Evolutionary conservation across 306 rosid species (phyloP).

Genomic region (Sophora flavescens): DNA sequence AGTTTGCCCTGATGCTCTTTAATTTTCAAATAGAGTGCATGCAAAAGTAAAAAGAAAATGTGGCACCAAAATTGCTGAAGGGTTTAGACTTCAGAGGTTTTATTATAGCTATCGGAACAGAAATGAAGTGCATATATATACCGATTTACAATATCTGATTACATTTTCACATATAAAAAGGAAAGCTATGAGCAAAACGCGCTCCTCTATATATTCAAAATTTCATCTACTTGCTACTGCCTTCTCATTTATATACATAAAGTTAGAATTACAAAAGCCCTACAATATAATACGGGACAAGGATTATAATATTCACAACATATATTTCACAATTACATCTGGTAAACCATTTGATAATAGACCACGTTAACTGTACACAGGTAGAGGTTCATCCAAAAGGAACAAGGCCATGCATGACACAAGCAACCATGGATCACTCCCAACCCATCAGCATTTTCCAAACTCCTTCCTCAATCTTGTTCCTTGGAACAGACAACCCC

Average conservation of each 20-base stretch:
- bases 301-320: conserved; percentile 10
- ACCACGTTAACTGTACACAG: conserved; percentile 55
- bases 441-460: conserved; percentile 99
- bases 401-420: conserved; percentile 15
- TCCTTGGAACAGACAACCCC: conserved; percentile 60
- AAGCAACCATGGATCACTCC: conserved; percentile 56
- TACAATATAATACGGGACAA: conserved; percentile 38
- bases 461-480: conserved; percentile 73
- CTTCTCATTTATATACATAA: conserved; percentile 49
- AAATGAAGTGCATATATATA: conserved; percentile 20
- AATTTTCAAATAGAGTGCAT: background rate
- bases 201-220: conserved; percentile 8
- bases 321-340: conserved; percentile 46
- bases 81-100: background rate
- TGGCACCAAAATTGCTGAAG: background rate
- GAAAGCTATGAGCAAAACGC: conserved; percentile 16
- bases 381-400: conserved; percentile 25
- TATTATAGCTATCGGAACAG: background rate
- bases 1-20: conserved; percentile 2
- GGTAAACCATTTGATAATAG: conserved; percentile 31
- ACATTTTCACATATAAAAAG: conserved; percentile 35
- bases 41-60: background rate
- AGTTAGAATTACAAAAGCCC: conserved; percentile 45
- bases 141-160: conserved; percentile 46
- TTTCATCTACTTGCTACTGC: conserved; percentile 40